Conservation (phyloP, 164 flowering plant species). For the Tetracentron sinense region DNA sequence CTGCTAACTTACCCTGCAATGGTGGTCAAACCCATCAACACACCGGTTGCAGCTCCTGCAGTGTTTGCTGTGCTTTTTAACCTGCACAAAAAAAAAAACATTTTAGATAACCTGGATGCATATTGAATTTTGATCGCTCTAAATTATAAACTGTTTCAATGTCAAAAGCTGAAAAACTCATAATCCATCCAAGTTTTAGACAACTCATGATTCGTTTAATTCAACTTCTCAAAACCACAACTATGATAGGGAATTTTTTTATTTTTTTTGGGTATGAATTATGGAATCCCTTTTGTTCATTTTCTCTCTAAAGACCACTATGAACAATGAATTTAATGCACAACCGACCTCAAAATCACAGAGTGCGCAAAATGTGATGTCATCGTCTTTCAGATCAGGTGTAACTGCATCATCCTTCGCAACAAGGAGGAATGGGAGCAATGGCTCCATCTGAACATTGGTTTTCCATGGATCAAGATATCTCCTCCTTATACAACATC, state of each 20-base stretch:
- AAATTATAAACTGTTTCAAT: background rate
- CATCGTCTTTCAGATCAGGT: constrained; percentile 61
- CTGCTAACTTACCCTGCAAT: constrained; percentile 70
- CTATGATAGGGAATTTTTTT: too few species aligned
- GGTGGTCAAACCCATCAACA: constrained; percentile 98
- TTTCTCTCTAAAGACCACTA: background rate
- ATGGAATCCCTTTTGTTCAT: too few species aligned
- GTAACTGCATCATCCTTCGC: constrained; percentile 56
- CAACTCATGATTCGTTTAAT: too few species aligned
- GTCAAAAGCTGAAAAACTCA: background rate
- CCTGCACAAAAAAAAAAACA: constrained; percentile 35
- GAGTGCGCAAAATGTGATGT: constrained; percentile 65
- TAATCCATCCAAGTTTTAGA: background rate
- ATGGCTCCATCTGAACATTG: constrained; percentile 58
- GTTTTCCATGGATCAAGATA: constrained; percentile 64
- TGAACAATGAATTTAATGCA: background rate
- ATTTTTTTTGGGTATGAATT: too few species aligned
- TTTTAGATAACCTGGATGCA: background rate
- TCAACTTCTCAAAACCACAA: too few species aligned
- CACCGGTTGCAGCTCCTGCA: constrained; percentile 94
- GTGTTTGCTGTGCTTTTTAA: constrained; percentile 83
- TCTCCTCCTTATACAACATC: constrained; percentile 63
- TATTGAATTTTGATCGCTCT: too few species aligned
- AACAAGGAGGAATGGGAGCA: constrained; percentile 76
- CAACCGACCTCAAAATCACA: constrained; percentile 76